Conservation (phyloP, 1,284 basidiomycete species). For the Fomitiporia mediterranea region DNA sequence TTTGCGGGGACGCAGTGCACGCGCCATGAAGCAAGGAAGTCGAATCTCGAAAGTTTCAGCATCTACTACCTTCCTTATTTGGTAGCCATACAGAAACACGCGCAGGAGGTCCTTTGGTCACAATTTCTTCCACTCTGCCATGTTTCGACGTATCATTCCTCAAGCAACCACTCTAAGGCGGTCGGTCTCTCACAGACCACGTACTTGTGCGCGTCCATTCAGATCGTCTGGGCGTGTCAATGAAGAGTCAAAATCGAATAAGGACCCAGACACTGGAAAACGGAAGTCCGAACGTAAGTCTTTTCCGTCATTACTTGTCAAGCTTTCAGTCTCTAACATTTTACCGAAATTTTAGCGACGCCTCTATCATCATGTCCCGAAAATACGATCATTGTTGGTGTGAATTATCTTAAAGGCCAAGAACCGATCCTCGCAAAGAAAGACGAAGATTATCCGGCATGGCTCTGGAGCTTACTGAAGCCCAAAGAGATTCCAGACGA, state of each 20-base stretch:
- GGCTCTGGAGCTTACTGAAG: slow-evolving; percentile 81
- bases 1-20: slow-evolving; percentile 41
- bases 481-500: slow-evolving; percentile 57
- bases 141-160: not conserved
- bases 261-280: not conserved
- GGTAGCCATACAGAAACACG: no score
- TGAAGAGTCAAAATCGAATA: not conserved
- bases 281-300: slow-evolving; percentile 10
- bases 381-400: slow-evolving; percentile 70
- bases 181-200: not conserved
- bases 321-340: not conserved
- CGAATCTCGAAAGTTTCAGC: not conserved
- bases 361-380: slow-evolving; percentile 55
- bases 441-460: slow-evolving; percentile 85
- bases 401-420: slow-evolving; percentile 83
- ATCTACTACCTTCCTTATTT: not conserved
- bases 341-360: slow-evolving; percentile 20
- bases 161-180: not conserved
- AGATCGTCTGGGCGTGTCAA: not conserved
- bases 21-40: slow-evolving; percentile 31
- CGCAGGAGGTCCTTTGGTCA: not conserved
- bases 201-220: not conserved
- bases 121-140: not conserved
- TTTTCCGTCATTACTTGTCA: not conserved
- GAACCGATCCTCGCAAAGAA: slow-evolving; percentile 72